Evolutionary conservation across 1,284 basidiomycete genomes (phyloP).

Genomic region (Sporisorium graminicola): DNA sequence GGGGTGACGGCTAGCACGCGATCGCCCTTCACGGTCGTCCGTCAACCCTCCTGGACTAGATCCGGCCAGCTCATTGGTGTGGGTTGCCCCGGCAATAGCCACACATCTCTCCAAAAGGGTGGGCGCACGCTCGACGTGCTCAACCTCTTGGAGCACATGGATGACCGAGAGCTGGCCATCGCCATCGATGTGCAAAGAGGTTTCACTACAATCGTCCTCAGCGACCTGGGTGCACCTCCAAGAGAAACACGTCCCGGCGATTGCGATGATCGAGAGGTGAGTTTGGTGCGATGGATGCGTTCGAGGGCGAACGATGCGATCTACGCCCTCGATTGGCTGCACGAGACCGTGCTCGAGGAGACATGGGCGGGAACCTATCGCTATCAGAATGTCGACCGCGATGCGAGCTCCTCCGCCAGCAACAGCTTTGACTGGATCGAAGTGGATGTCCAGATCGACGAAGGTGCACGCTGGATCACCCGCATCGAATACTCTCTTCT

Average conservation of each 20-base stretch:
- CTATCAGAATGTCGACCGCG: background rate
- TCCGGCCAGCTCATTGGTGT: background rate
- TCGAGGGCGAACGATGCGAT: background rate
- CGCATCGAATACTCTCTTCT: conserved; percentile 17
- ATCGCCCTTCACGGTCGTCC: background rate
- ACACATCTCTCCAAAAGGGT: background rate
- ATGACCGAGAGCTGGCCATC: background rate
- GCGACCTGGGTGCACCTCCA: background rate
- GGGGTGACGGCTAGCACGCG: background rate
- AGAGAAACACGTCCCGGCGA: too few relatives aligned
- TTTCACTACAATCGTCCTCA: background rate
- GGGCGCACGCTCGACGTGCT: background rate
- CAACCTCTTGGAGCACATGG: background rate
- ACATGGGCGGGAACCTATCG: background rate
- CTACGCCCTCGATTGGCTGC: background rate
- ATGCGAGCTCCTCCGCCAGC: too few relatives aligned
- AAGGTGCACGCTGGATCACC: conserved; percentile 14
- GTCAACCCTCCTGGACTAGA: background rate
- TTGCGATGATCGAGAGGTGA: too few relatives aligned
- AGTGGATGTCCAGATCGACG: conserved; percentile 12
- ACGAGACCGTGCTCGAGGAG: background rate
- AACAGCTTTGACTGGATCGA: conserved; percentile 8
- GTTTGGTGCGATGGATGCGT: background rate
- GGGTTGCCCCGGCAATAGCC: background rate
- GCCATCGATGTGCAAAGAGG: background rate